A percentile compares a stretch with the other conserved stretches of the same genome.
phyloP scores from a whole-genome alignment of 495 filamentous ascomycete species.

The Neurospora hispaniola region DNA sequence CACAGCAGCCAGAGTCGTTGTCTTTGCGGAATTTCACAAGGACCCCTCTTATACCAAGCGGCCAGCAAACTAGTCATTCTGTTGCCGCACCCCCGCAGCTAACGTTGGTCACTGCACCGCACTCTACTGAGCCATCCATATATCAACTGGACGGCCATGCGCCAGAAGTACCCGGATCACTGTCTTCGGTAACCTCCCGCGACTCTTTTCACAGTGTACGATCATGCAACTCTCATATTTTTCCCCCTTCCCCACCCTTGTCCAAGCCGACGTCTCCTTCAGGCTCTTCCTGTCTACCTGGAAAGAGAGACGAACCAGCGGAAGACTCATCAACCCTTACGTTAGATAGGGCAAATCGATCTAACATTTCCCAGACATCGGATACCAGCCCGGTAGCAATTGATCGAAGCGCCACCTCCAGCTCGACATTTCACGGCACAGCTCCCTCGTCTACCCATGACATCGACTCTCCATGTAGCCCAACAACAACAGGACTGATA shows the following conservation, averaged over 20 bases:
- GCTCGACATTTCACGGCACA: slow-evolving; percentile 4
- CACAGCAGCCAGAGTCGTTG: background rate
- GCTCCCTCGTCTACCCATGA: slow-evolving; percentile 8
- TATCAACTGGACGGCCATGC: background rate
- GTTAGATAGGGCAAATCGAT: slow-evolving; percentile 34
- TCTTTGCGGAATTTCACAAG: background rate
- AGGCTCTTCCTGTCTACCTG: slow-evolving; percentile 23
- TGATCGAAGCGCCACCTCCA: background rate
- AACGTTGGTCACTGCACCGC: slow-evolving; percentile 22
- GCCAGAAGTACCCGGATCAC: slow-evolving; percentile 10
- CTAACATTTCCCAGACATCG: slow-evolving; percentile 17
- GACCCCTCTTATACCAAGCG: slow-evolving; percentile 6
- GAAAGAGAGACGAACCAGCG: slow-evolving; percentile 13
- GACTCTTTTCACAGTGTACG: slow-evolving; percentile 44
- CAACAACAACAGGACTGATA: slow-evolving; percentile 5
- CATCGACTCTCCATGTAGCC: slow-evolving; percentile 3
- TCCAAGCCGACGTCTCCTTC: slow-evolving; percentile 31
- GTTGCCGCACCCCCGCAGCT: slow-evolving; percentile 26
- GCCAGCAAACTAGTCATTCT: slow-evolving; percentile 23
- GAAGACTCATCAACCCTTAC: slow-evolving; percentile 18
- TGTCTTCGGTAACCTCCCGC: slow-evolving; percentile 24
- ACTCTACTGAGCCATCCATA: slow-evolving; percentile 13
- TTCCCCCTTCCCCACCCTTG: slow-evolving; percentile 38
- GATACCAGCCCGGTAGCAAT: slow-evolving; percentile 1
- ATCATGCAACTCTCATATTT: slow-evolving; percentile 46